Base-by-base conservation (phyloP, 202 grass and related monocot genomes). In the Carex arenaria region DNA sequence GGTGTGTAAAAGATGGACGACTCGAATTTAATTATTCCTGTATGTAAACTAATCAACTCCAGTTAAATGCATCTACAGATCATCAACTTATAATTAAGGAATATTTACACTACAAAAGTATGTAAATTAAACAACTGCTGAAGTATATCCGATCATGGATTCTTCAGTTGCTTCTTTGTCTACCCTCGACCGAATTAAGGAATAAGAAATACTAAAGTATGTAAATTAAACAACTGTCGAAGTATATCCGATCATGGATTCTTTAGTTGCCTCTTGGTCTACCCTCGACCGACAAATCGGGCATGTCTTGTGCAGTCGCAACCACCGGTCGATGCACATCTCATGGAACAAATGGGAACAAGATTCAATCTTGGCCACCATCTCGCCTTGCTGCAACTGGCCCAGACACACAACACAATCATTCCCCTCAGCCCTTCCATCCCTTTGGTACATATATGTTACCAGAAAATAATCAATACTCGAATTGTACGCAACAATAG, bases 261-360 rank as follows among this genome's bases (percentile, higher is more conserved):
- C 65, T 40, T 17, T 12, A 40, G 65, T 15, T 68, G 4, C 3
- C 64, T 31, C 64, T 8, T 18, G 11, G 63, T 20, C 51, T 5
- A 84, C 73, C 30, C 61, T 80, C 28, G 38, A 12, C 61, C 68
- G 67, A 55, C 87, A 89, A 59, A 82, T 47, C 11, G 84, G 87
- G 71, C 87, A 86, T 17, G 80, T 83, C 70, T 55, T 45, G 40
- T 80, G 74, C 1, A 19, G 34, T 34, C 17, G 12, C 82, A 85
- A 45, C 86, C 86, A 88, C 82, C 2, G 49, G 6, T 65, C 74
- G 64, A 88, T 12, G 61, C 75, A 87, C 7, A 84, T 53, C 65
- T 68, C 49, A 30, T 53, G 56, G 26, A 70, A 77, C 26, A 52
- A 19, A 12, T 26, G 22, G 0, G 43, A 28, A 59, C 75, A 79